Evolutionary conservation across 805 yeast species (phyloP).

Genomic region (Barnettozyma populi): DNA sequence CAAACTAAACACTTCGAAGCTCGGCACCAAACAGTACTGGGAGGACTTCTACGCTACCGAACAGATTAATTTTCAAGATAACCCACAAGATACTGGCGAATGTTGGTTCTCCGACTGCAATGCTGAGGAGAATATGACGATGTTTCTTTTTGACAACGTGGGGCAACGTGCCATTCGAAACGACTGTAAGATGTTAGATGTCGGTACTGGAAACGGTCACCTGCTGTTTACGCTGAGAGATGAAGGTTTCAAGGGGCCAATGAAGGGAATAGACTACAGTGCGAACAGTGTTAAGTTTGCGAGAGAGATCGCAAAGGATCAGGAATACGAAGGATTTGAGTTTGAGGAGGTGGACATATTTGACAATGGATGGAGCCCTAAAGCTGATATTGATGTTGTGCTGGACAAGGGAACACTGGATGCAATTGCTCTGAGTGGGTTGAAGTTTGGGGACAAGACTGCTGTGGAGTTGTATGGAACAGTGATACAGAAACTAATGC

Average conservation of each 20-base stretch:
- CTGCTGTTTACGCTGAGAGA: slow-evolving; percentile 63
- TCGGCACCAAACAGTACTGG: slow-evolving; percentile 92
- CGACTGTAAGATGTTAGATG: slow-evolving; percentile 51
- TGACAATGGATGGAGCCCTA: slow-evolving; percentile 29
- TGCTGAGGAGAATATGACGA: slow-evolving; percentile 82
- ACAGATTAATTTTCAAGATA: slow-evolving; percentile 60
- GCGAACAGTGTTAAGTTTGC: slow-evolving; percentile 78
- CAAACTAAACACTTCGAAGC: slow-evolving; percentile 64
- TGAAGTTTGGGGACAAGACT: slow-evolving; percentile 39
- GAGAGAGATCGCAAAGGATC: slow-evolving; percentile 42
- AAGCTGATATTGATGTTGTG: slow-evolving; percentile 59
- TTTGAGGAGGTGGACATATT: slow-evolving; percentile 74
- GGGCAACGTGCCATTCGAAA: slow-evolving; percentile 30
- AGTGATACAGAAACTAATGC: slow-evolving; percentile 53
- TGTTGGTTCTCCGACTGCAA: slow-evolving; percentile 96
- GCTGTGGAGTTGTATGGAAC: slow-evolving; percentile 57
- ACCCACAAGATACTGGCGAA: slow-evolving; percentile 87
- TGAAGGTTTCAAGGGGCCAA: slow-evolving; percentile 53
- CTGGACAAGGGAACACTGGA: slow-evolving; percentile 95
- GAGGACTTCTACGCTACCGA: slow-evolving; percentile 79
- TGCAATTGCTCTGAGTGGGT: slow-evolving; percentile 85
- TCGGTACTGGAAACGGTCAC: slow-evolving; percentile 98
- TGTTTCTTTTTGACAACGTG: slow-evolving; percentile 53
- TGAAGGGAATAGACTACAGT: slow-evolving; percentile 84
- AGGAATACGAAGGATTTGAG: slow-evolving; percentile 32